Evolutionary conservation across 164 flowering plant species (phyloP), one percentile per base, ranked within the genome.

Genomic region (Platanus orientalis): DNA sequence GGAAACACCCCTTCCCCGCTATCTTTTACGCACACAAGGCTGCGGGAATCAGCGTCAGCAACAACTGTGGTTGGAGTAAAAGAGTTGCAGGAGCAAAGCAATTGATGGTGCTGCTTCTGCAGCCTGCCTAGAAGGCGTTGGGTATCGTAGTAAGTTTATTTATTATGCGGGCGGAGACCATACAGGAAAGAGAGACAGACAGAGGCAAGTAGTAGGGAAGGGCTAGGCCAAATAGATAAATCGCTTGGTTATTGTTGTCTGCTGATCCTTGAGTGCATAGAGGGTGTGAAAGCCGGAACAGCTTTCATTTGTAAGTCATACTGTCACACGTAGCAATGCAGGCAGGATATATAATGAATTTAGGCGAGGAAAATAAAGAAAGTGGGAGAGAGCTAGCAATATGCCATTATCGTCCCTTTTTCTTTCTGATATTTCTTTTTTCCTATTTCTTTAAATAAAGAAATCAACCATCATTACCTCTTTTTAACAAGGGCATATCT

Each of bases 401-500:
- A n/a, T n/a, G n/a, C n/a, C n/a, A 45, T 45, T 16, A 14, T 45
- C 49, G 49, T 45, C 17, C 44, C 26, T 3, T 59, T n/a, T 45
- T 19, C 40, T 17, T 3, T 51, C 17, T 28, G 34, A 14, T 40
- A n/a, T 51, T 65, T 24, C 44, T 51, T 28, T 65, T 26, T 67
- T 36, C 24, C 20, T 65, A 53, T 4, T 51, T 65, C 40, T 56
- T 34, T 59, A 25, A 32, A 2, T 13, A 24, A n/a, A n/a, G 17
- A 25, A n/a, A 7, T 1, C 13, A n/a, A n/a, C 64, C 50, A 70
- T 75, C 70, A 60, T 54, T 54, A 36, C 56, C 63, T n/a, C n/a
- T 68, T 71, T 74, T 61, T 54, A 21, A 62, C 58, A n/a, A n/a
- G n/a, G n/a, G 54, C 56, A 26, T n/a, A n/a, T n/a, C n/a, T n/a